phyloP scores from a whole-genome alignment of 2,329 filamentous ascomycete species.

The Neofusicoccum parvum region DNA sequence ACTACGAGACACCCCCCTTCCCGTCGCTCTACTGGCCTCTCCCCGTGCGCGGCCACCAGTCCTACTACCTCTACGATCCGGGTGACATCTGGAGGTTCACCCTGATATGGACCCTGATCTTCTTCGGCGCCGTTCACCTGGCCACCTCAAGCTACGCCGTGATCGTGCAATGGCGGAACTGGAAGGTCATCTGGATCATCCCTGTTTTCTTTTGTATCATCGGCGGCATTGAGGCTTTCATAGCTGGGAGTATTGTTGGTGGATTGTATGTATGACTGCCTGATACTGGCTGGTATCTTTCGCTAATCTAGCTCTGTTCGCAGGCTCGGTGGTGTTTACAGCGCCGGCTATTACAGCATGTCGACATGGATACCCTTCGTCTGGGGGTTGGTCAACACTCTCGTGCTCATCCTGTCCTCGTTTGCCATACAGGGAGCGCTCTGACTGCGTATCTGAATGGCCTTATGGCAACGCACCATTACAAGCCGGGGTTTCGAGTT shows the following conservation, averaged over 20 bases:
- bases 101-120: slow-evolving; percentile 79
- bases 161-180: slow-evolving; percentile 64
- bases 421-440: slow-evolving; percentile 92
- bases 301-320: neutral
- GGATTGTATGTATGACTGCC: slow-evolving; percentile 63
- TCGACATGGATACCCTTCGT: slow-evolving; percentile 92
- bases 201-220: slow-evolving; percentile 71
- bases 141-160: slow-evolving; percentile 72
- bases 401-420: slow-evolving; percentile 81
- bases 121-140: slow-evolving; percentile 75
- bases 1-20: slow-evolving; percentile 72
- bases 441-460: slow-evolving; percentile 45
- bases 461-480: neutral
- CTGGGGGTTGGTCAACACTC: slow-evolving; percentile 82
- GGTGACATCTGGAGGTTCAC: slow-evolving; percentile 86
- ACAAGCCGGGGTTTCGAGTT: neutral
- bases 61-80: slow-evolving; percentile 70
- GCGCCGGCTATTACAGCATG: slow-evolving; percentile 83
- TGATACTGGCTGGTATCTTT: neutral
- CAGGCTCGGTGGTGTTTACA: slow-evolving; percentile 78
- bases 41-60: slow-evolving; percentile 57
- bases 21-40: slow-evolving; percentile 81
- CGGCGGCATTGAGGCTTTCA: slow-evolving; percentile 73
- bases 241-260: slow-evolving; percentile 81
- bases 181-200: slow-evolving; percentile 67